Percentiles rank a stretch among this genome's conserved stretches.
Evolutionary conservation across 2,329 filamentous ascomycete genomes (phyloP).

Genomic region (Akanthomyces lecanii): DNA sequence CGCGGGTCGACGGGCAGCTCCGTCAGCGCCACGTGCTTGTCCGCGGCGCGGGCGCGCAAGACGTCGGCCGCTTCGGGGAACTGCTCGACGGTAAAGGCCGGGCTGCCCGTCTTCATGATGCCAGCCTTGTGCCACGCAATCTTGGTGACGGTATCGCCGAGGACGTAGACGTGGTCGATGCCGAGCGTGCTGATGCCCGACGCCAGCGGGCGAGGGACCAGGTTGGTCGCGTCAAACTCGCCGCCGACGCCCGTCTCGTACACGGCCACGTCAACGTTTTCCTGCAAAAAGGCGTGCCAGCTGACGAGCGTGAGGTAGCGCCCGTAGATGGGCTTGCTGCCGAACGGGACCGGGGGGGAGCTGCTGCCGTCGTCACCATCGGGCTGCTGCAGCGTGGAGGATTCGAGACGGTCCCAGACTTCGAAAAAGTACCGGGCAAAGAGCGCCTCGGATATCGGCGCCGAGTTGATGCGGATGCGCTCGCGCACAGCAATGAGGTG

Average conservation of each 20-base stretch:
- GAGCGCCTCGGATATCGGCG: conserved; percentile 51
- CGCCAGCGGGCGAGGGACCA: conserved; percentile 54
- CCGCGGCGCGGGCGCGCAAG: conserved; percentile 45
- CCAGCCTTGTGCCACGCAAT: conserved; percentile 74
- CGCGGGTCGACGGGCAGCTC: conserved; percentile 45
- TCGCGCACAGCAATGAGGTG: conserved; percentile 65
- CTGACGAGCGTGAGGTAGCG: conserved; percentile 62
- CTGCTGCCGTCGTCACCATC: not conserved
- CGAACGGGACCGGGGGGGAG: conserved; percentile 32
- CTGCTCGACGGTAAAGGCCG: conserved; percentile 56
- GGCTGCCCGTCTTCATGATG: conserved; percentile 58
- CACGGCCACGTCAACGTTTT: conserved; percentile 58
- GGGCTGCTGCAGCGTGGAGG: conserved; percentile 10
- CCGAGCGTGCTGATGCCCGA: conserved; percentile 62
- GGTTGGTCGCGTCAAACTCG: conserved; percentile 65
- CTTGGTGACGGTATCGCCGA: conserved; percentile 59
- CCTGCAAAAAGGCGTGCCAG: conserved; percentile 61
- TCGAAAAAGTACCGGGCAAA: conserved; percentile 66
- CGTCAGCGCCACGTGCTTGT: conserved; percentile 46
- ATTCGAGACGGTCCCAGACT: conserved; percentile 56
- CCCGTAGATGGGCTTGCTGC: conserved; percentile 52
- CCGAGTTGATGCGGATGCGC: conserved; percentile 59
- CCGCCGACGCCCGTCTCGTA: conserved; percentile 66
- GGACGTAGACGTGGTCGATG: conserved; percentile 61
- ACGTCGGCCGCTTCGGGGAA: conserved; percentile 42